Evolutionary conservation across 345 rosid species (phyloP).

Genomic region (Jatropha curcas): DNA sequence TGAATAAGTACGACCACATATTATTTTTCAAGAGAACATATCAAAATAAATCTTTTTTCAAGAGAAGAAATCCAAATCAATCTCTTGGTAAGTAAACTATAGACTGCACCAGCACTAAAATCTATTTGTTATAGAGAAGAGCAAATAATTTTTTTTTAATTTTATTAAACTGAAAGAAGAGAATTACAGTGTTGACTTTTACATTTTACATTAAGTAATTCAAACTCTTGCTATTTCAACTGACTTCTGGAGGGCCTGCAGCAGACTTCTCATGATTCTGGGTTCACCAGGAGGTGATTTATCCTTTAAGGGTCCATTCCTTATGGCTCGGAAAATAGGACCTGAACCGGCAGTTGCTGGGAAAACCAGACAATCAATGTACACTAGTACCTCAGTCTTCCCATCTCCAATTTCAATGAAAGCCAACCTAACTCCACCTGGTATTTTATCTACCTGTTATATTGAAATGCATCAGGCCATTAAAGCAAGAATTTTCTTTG

Average conservation of each 20-base stretch:
- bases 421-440: slow-evolving; percentile 83
- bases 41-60: not conserved
- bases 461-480: slow-evolving; percentile 14
- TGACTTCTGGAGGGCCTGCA: slow-evolving; percentile 69
- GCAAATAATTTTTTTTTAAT: not conserved
- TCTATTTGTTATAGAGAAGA: not conserved
- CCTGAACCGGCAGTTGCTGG: slow-evolving; percentile 46
- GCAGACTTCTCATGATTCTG: slow-evolving; percentile 92
- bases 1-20: not conserved
- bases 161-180: not conserved
- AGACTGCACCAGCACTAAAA: not conserved
- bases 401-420: slow-evolving; percentile 74
- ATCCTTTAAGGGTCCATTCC: slow-evolving; percentile 67
- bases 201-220: slow-evolving; percentile 20
- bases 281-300: slow-evolving; percentile 83
- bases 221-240: slow-evolving; percentile 62
- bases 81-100: not conserved
- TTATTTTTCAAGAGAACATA: not conserved
- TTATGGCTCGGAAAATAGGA: slow-evolving; percentile 72
- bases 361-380: slow-evolving; percentile 78
- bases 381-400: slow-evolving; percentile 72
- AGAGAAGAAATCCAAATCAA: not conserved
- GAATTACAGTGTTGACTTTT: not conserved
- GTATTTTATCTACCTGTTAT: slow-evolving; percentile 70
- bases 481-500: not conserved